These are phyloP conservation scores for Dendrobium huoshanense DNA, from an alignment of 106 monocot species.

Conservation along the genomic window DNA sequence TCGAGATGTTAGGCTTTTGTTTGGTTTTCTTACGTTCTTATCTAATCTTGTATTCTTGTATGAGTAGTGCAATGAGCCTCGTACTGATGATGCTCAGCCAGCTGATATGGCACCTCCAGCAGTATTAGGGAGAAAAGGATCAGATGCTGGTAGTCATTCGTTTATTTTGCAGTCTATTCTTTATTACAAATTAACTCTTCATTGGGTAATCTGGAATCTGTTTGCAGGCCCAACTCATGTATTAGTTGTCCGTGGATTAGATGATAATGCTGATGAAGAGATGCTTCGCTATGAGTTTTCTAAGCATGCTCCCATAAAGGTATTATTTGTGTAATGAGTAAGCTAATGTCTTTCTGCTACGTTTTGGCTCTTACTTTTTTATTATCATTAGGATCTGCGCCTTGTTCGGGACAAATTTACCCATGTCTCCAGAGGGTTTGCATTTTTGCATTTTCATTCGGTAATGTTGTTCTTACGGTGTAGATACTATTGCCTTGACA, in stretches of 20 bases:
- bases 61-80: conserved; percentile 77
- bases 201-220: neutral
- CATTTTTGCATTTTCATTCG: conserved; percentile 91
- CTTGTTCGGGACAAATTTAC: conserved; percentile 98
- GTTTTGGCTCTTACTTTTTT: neutral
- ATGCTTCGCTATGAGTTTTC: conserved; percentile 97
- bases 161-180: conserved; percentile 2
- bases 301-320: conserved; percentile 96
- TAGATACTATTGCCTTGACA: neutral
- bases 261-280: conserved; percentile 99
- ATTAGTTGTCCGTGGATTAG: conserved; percentile 93
- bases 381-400: conserved; percentile 68
- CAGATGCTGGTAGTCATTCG: conserved; percentile 51
- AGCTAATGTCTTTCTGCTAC: neutral
- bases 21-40: neutral
- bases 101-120: conserved; percentile 61
- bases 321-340: conserved; percentile 10
- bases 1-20: neutral
- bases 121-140: conserved; percentile 60
- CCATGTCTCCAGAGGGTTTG: conserved; percentile 96
- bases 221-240: conserved; percentile 91
- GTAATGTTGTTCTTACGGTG: conserved; percentile 23
- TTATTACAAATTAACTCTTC: conserved; percentile 2
- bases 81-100: conserved; percentile 81
- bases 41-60: neutral